Conservation (phyloP, 805 yeast genomes). For the Kuraishia ogatae region DNA sequence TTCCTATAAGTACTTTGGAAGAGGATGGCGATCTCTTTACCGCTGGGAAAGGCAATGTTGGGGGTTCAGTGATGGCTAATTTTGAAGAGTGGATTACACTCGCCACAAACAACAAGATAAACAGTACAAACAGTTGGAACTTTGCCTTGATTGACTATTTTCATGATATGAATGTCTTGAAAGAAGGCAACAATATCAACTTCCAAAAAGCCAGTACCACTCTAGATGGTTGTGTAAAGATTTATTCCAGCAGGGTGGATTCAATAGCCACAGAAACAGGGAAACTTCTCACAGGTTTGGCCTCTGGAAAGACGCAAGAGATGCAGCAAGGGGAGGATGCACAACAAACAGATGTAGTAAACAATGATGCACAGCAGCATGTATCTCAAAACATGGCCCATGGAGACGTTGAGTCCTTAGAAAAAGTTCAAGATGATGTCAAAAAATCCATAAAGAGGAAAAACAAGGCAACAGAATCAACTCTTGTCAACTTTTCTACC, state of each 20-base stretch:
- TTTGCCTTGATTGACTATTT: conserved; percentile 43
- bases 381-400: neutral
- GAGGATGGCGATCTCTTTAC: neutral
- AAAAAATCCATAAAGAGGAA: conserved; percentile 19
- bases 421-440: conserved; percentile 15
- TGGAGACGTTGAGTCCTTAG: conserved; percentile 9
- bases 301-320: conserved; percentile 29
- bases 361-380: conserved; percentile 9
- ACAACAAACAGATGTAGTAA: conserved; percentile 14
- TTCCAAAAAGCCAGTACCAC: conserved; percentile 38
- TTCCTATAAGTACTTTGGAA: neutral
- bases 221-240: conserved; percentile 45
- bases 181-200: conserved; percentile 37
- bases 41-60: conserved; percentile 9
- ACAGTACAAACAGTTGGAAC: conserved; percentile 39
- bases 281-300: conserved; percentile 58
- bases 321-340: conserved; percentile 14
- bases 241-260: conserved; percentile 39
- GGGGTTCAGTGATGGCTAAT: conserved; percentile 28
- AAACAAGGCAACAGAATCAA: conserved; percentile 26
- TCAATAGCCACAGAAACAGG: conserved; percentile 23
- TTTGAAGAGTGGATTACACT: conserved; percentile 78
- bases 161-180: conserved; percentile 37
- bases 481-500: conserved; percentile 40
- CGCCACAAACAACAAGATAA: conserved; percentile 64